A percentile compares a stretch with the other conserved stretches of the same genome.
Conservation (phyloP, 306 rosid genomes). For the Elaeagnus macrophylla region DNA sequence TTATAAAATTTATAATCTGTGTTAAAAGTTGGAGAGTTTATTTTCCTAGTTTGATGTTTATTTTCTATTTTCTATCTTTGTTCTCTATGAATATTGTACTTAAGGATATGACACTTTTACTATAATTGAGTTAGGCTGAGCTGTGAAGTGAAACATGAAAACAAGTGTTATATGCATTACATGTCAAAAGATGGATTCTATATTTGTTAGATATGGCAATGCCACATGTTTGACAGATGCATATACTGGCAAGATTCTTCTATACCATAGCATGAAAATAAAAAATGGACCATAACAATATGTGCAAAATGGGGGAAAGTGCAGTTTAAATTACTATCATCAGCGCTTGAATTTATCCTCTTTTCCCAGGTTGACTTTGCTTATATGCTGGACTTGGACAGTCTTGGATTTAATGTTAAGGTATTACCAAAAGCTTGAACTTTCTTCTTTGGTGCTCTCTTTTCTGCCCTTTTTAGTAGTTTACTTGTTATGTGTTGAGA, state of each 20-base stretch:
- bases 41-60: neutral
- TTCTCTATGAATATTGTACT: slow-evolving; percentile 3
- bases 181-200: slow-evolving; percentile 7
- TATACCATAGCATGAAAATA: neutral
- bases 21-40: too few species aligned
- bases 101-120: slow-evolving; percentile 4
- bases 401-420: slow-evolving; percentile 88
- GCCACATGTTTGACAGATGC: neutral
- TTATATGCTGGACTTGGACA: slow-evolving; percentile 78
- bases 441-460: neutral
- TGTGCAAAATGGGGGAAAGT: neutral
- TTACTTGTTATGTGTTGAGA: neutral
- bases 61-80: slow-evolving; percentile 3
- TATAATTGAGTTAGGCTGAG: neutral
- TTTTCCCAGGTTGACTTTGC: slow-evolving; percentile 79
- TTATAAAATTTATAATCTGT: neutral
- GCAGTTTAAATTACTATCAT: slow-evolving; percentile 3
- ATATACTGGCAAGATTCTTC: neutral
- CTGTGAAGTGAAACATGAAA: neutral
- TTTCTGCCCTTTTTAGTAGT: slow-evolving; percentile 1
- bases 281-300: neutral
- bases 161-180: neutral
- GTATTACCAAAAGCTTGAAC: slow-evolving; percentile 24
- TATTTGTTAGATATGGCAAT: slow-evolving; percentile 1
- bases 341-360: slow-evolving; percentile 19